Evolutionary conservation across 495 filamentous ascomycete species (phyloP).

Genomic region (Penicillium psychrofluorescens): DNA sequence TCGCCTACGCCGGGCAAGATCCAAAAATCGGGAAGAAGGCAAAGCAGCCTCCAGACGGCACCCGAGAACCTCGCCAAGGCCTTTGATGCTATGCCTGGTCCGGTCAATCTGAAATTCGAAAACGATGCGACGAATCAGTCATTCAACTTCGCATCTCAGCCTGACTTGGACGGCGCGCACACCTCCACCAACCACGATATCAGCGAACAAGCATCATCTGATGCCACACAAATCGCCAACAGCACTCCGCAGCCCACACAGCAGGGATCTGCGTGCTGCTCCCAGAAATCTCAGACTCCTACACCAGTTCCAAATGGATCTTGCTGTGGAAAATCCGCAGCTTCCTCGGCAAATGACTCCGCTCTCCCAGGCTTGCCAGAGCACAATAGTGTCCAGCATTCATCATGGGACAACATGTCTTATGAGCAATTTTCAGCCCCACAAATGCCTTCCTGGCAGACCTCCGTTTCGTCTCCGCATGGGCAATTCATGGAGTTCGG

Average conservation of each 20-base stretch:
- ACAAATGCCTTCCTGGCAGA: slow-evolving; percentile 18
- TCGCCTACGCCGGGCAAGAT: slow-evolving; percentile 15
- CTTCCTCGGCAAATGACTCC: neutral
- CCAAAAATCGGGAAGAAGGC: slow-evolving; percentile 20
- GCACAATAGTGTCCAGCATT: slow-evolving; percentile 1
- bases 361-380: neutral
- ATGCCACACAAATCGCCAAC: neutral
- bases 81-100: slow-evolving; percentile 11
- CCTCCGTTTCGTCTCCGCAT: slow-evolving; percentile 7
- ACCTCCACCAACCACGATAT: neutral
- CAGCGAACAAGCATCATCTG: neutral
- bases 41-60: slow-evolving; percentile 15
- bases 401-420: slow-evolving; percentile 6
- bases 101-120: slow-evolving; percentile 1
- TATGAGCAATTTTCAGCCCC: slow-evolving; percentile 12
- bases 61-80: slow-evolving; percentile 24
- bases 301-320: slow-evolving; percentile 13
- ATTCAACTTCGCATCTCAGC: neutral
- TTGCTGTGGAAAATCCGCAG: slow-evolving; percentile 24
- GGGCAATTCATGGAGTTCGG: slow-evolving; percentile 8
- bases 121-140: neutral
- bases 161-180: neutral
- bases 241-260: neutral
- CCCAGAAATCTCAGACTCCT: slow-evolving; percentile 14
- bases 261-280: slow-evolving; percentile 18